Evolutionary conservation across 495 filamentous ascomycete species (phyloP).

Genomic region (Apiosordaria backusii): DNA sequence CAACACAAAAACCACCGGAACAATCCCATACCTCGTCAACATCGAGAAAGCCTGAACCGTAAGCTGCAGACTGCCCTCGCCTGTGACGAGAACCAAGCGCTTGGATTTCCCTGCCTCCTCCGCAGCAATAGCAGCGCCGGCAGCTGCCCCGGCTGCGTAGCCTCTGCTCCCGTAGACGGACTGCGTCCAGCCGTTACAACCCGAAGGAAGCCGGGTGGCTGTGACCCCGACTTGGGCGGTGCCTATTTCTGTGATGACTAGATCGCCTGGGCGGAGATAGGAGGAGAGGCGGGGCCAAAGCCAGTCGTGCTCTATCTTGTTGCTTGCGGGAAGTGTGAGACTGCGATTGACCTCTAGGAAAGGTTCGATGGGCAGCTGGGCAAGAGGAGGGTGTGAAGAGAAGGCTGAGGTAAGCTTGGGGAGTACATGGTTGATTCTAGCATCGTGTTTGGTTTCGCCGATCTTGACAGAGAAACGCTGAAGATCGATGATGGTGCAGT

Average conservation of each 20-base stretch:
- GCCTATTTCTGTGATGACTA: conserved; percentile 48
- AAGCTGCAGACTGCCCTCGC: conserved; percentile 43
- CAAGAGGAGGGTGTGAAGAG: conserved; percentile 14
- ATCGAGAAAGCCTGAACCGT: conserved; percentile 38
- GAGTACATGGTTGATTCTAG: conserved; percentile 34
- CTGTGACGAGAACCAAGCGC: conserved; percentile 37
- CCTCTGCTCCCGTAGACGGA: conserved; percentile 42
- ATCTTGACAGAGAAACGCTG: conserved; percentile 40
- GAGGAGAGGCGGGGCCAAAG: conserved; percentile 32
- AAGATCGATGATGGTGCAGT: conserved; percentile 34
- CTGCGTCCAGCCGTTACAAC: conserved; percentile 33
- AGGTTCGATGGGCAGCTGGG: background rate
- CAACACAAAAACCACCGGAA: conserved; percentile 44
- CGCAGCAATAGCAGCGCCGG: conserved; percentile 37
- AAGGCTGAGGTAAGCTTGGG: conserved; percentile 26
- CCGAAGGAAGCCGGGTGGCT: conserved; percentile 29
- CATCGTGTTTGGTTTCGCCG: conserved; percentile 26
- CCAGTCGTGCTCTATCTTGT: conserved; percentile 34
- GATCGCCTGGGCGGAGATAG: conserved; percentile 47
- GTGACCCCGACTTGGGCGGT: conserved; percentile 38
- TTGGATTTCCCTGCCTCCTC: conserved; percentile 25
- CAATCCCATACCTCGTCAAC: conserved; percentile 33
- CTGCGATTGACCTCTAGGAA: background rate
- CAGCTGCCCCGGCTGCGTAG: conserved; percentile 36
- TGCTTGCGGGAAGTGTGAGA: background rate